These are phyloP conservation scores for Pleoardoris graminearum DNA, from an alignment of 2,329 filamentous ascomycete genomes.

Conservation along the genomic window DNA sequence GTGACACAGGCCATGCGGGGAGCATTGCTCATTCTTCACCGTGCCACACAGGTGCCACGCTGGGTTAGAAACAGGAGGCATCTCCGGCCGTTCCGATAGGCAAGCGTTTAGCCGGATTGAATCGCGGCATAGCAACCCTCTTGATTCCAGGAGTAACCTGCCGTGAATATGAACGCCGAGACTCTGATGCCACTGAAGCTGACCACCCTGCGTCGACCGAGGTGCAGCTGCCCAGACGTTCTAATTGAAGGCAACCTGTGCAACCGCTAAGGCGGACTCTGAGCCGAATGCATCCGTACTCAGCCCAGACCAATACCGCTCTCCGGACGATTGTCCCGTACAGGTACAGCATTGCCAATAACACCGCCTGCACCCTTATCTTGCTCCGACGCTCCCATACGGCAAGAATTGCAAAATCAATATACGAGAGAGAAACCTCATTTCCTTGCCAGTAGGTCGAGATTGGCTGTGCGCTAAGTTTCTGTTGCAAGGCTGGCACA, in stretches of 20 bases:
- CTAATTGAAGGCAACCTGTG: conserved; percentile 1
- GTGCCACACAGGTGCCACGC: neutral
- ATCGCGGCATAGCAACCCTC: too few relatives aligned
- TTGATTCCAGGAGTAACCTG: too few relatives aligned
- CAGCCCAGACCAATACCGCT: neutral
- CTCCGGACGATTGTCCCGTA: neutral
- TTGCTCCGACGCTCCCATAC: neutral
- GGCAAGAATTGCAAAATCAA: neutral
- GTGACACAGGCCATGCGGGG: neutral
- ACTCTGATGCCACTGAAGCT: neutral
- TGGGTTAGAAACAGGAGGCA: neutral
- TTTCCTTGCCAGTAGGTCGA: neutral
- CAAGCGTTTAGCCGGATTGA: neutral
- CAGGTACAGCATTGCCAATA: neutral
- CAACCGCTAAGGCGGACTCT: conserved; percentile 3
- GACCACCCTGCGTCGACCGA: neutral
- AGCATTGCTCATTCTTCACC: neutral
- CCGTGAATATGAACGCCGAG: neutral
- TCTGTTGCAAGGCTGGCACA: conserved; percentile 3
- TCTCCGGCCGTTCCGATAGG: neutral
- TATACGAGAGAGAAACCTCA: neutral
- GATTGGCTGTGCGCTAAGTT: conserved; percentile 5
- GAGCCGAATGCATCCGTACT: neutral
- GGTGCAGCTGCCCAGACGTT: neutral
- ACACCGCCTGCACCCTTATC: conserved; percentile 1